Percentiles rank a stretch among this genome's conserved stretches.
Evolutionary conservation across 768 basidiomycete genomes (phyloP).

Genomic region (Boletus sp.): DNA sequence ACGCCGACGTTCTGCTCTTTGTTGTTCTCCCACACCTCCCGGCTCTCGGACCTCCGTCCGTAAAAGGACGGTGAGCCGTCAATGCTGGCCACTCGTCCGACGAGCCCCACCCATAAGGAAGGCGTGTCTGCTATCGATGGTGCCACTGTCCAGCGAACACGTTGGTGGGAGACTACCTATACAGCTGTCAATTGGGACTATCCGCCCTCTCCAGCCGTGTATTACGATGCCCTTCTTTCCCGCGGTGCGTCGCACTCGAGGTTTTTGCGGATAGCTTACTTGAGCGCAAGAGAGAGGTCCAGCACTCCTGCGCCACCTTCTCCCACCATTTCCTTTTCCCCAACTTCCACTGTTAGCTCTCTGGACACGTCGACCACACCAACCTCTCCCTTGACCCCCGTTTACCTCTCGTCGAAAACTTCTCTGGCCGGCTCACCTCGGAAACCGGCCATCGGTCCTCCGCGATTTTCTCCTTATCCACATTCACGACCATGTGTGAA

Average conservation of each 20-base stretch:
- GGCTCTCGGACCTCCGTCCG: not conserved
- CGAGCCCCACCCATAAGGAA: slow-evolving; percentile 3
- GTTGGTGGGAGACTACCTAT: slow-evolving; percentile 13
- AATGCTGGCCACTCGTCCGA: slow-evolving; percentile 15
- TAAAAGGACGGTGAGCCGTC: slow-evolving; percentile 6
- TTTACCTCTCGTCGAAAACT: not conserved
- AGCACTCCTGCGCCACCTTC: not conserved
- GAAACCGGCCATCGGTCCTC: not conserved
- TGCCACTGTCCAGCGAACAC: slow-evolving; percentile 1
- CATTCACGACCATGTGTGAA: slow-evolving; percentile 1
- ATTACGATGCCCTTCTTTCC: slow-evolving; percentile 21
- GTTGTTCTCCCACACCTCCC: not conserved
- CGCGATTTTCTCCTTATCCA: not conserved
- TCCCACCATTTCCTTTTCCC: not conserved
- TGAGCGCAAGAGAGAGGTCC: slow-evolving; percentile 6
- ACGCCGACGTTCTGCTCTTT: not conserved
- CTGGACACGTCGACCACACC: not conserved
- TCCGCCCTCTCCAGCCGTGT: slow-evolving; percentile 11
- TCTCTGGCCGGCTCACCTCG: not conserved
- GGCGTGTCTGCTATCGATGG: not conserved
- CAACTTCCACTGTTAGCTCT: not conserved
- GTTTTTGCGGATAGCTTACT: slow-evolving; percentile 25
- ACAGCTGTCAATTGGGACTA: slow-evolving; percentile 21
- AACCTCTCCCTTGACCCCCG: not conserved
- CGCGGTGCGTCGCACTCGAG: slow-evolving; percentile 28